phyloP scores from a whole-genome alignment of 2,329 filamentous ascomycete genomes.

The Aspergillus candidus region DNA sequence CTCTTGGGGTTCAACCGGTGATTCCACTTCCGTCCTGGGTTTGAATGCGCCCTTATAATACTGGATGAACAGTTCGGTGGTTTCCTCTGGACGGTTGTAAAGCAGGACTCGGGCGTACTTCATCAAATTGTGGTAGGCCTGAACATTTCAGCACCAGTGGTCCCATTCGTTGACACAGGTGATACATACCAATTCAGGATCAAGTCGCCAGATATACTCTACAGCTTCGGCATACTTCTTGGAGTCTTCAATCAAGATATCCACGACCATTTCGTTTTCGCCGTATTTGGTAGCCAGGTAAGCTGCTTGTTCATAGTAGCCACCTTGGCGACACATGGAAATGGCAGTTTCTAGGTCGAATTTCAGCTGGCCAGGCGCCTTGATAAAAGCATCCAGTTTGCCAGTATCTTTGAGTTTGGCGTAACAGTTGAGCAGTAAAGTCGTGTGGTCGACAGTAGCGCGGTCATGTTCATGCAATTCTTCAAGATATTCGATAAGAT shows the following conservation, averaged over 20 bases:
- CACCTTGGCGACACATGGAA: constrained; percentile 92
- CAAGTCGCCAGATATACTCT: constrained; percentile 82
- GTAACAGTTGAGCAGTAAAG: constrained; percentile 90
- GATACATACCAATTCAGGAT: constrained; percentile 64
- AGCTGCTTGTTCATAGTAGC: constrained; percentile 93
- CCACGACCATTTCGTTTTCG: constrained; percentile 87
- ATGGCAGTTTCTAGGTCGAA: constrained; percentile 98
- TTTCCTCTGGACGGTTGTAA: constrained; percentile 74
- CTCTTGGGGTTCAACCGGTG: constrained; percentile 42
- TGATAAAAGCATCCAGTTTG: constrained; percentile 95
- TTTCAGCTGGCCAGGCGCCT: constrained; percentile 79
- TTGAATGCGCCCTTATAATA: constrained; percentile 86
- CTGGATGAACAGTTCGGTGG: constrained; percentile 83
- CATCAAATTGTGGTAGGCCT: constrained; percentile 85
- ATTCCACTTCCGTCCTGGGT: constrained; percentile 59
- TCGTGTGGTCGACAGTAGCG: constrained; percentile 92
- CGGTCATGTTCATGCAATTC: constrained; percentile 90
- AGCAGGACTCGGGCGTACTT: constrained; percentile 91
- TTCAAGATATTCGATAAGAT: constrained; percentile 93
- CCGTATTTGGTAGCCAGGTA: constrained; percentile 92
- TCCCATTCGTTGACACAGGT: not conserved
- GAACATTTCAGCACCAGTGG: constrained; percentile 25
- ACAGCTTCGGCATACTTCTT: constrained; percentile 84
- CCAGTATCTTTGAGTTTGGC: constrained; percentile 96
- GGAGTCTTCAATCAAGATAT: constrained; percentile 92